Conservation (phyloP, 495 filamentous ascomycete genomes). For the Podospora bellae-mahoneyi region DNA sequence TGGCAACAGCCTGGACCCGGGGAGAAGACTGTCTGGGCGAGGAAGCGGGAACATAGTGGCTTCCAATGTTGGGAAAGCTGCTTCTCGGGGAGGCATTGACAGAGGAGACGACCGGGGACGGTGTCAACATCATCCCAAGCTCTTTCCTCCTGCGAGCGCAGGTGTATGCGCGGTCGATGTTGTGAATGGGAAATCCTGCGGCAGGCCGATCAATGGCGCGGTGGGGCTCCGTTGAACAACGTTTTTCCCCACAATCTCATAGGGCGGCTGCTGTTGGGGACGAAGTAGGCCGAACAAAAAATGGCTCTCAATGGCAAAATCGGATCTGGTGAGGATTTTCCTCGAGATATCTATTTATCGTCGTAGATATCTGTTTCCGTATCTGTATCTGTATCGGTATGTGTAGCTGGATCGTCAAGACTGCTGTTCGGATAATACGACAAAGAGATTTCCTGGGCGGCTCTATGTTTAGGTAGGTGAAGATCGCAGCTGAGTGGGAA, state of each 20-base stretch:
- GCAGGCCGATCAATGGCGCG: constrained; percentile 16
- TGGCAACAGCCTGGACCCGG: constrained; percentile 41
- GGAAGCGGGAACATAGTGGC: constrained; percentile 43
- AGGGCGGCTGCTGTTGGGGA: not conserved
- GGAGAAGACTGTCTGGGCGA: constrained; percentile 44
- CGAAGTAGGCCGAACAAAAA: not conserved
- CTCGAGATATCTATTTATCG: not conserved
- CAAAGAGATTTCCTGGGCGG: not conserved
- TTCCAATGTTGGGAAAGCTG: constrained; percentile 32
- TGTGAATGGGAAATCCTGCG: constrained; percentile 17
- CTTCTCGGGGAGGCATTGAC: constrained; percentile 46
- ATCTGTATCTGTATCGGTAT: not conserved
- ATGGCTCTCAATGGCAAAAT: not conserved
- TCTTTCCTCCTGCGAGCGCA: constrained; percentile 29
- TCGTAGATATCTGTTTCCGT: too few relatives aligned
- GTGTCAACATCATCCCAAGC: constrained; percentile 49
- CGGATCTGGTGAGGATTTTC: not conserved
- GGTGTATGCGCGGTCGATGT: constrained; percentile 21
- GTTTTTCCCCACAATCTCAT: constrained; percentile 1
- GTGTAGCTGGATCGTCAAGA: not conserved
- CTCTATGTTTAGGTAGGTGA: not conserved
- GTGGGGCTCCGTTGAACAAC: constrained; percentile 20
- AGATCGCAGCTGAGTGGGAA: not conserved
- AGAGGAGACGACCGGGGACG: constrained; percentile 43
- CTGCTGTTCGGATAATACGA: not conserved